Conservation (phyloP, 306 rosid genomes). For the Cucurbita moschata region DNA sequence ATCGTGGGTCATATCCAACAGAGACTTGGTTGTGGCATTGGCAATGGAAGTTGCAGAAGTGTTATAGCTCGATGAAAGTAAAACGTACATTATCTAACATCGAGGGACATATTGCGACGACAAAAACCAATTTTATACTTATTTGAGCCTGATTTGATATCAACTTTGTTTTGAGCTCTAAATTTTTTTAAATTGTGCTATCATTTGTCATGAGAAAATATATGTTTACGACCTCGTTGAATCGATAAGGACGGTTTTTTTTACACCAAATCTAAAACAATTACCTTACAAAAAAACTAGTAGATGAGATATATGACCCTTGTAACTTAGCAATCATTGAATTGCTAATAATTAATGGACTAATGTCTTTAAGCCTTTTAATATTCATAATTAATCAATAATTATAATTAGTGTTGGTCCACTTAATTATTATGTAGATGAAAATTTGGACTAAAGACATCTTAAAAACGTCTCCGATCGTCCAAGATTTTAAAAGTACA, state of each 20-base stretch:
- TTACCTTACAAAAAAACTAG: neutral
- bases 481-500: no score
- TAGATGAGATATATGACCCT: neutral
- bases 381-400: neutral
- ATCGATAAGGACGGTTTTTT: neutral
- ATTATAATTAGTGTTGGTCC: neutral
- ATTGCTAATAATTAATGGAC: neutral
- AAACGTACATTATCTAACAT: no score
- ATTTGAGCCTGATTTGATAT: no score
- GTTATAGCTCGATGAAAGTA: constrained; percentile 70
- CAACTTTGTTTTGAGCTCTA: no score
- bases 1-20: neutral
- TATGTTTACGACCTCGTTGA: neutral
- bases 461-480: no score
- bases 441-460: no score
- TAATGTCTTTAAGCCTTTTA: neutral
- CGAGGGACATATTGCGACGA: no score
- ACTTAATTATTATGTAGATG: no score
- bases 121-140: no score
- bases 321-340: neutral
- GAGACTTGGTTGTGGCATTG: constrained; percentile 70
- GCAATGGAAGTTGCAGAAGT: constrained; percentile 78
- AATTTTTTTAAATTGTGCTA: no score
- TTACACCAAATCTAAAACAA: neutral
- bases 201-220: no score